Conservation (phyloP, 2,329 filamentous ascomycete species). For the Fusarium sororula region DNA sequence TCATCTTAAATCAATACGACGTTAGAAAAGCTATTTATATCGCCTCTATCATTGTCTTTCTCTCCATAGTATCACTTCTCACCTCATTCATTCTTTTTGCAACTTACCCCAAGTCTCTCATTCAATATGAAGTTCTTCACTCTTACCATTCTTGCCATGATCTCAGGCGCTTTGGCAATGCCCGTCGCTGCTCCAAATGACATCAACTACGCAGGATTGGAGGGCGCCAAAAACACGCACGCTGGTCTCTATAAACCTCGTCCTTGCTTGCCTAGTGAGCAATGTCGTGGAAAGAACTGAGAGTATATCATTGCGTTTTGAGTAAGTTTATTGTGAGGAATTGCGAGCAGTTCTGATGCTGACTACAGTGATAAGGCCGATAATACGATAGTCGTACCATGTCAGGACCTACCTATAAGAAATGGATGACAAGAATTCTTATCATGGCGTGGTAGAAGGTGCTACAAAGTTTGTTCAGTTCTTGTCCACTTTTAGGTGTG, state of each 20-base stretch:
- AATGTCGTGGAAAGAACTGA: background rate
- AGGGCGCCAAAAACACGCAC: fast-evolving
- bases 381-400: fast-evolving
- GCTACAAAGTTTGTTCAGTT: background rate
- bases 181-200: background rate
- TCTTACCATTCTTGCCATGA: background rate
- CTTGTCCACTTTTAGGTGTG: background rate
- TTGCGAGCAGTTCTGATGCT: background rate
- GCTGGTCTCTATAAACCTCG: fast-evolving
- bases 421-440: fast-evolving
- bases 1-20: background rate
- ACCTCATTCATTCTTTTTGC: background rate
- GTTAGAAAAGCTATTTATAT: background rate
- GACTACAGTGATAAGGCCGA: background rate
- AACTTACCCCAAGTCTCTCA: background rate
- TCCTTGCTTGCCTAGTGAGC: background rate
- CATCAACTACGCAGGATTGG: background rate
- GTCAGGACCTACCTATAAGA: background rate
- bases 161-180: background rate
- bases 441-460: fast-evolving
- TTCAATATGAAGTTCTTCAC: background rate
- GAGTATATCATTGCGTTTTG: fast-evolving
- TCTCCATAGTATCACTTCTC: background rate
- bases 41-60: fast-evolving
- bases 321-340: background rate